A percentile compares a stretch with the other conserved stretches of the same genome.
Conservation (phyloP, 768 basidiomycete genomes). For the Suillus placidus region DNA sequence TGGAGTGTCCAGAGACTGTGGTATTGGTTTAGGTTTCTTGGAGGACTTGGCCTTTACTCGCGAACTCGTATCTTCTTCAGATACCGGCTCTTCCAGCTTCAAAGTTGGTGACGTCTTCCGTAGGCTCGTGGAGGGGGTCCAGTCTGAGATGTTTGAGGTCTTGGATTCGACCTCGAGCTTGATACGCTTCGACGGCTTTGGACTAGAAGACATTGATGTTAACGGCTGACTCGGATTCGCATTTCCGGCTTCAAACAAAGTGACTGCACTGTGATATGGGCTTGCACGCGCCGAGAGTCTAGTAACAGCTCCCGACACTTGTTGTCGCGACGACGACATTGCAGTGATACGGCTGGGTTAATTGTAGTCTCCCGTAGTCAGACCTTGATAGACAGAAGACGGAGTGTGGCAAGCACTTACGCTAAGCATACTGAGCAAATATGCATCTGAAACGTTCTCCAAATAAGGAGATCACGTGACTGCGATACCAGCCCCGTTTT, state of each 20-base stretch:
- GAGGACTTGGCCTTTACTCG: conserved; percentile 35
- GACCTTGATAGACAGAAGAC: neutral
- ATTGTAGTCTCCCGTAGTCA: neutral
- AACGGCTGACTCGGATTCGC: conserved; percentile 21
- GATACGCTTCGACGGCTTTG: conserved; percentile 33
- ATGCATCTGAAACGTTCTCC: neutral
- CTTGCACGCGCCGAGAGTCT: conserved; percentile 44
- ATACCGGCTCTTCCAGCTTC: conserved; percentile 1
- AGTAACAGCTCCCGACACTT: conserved; percentile 33
- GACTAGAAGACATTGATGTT: conserved; percentile 16
- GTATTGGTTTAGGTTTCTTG: conserved; percentile 59
- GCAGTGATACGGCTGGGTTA: neutral
- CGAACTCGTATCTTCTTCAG: neutral
- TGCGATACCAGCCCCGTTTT: conserved; percentile 23
- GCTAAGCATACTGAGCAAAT: no score
- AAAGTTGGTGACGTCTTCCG: conserved; percentile 2
- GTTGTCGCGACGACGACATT: conserved; percentile 30
- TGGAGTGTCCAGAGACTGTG: conserved; percentile 54
- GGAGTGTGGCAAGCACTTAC: neutral
- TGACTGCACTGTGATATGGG: conserved; percentile 47
- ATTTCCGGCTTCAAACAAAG: conserved; percentile 38
- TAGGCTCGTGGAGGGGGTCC: neutral
- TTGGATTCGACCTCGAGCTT: conserved; percentile 28
- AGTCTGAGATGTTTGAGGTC: conserved; percentile 5
- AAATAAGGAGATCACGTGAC: conserved; percentile 36